Evolutionary conservation across 2,329 filamentous ascomycete genomes (phyloP).

Genomic region (Elsinoe fawcettii): DNA sequence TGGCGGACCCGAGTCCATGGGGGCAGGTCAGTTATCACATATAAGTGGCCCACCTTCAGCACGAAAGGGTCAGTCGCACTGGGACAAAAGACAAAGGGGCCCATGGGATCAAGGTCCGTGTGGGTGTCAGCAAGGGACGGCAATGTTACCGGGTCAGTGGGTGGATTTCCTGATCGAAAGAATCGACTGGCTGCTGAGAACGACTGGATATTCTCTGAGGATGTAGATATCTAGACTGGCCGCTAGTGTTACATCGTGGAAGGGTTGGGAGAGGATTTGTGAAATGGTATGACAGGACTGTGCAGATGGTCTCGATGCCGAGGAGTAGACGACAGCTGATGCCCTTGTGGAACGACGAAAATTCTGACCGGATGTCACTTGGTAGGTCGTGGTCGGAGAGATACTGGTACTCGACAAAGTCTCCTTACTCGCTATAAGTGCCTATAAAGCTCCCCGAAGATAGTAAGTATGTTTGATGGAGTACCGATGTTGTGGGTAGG

Average conservation of each 20-base stretch:
- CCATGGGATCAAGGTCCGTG: constrained; percentile 7
- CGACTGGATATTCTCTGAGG: constrained; percentile 2
- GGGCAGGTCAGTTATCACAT: neutral
- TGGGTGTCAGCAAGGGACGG: neutral
- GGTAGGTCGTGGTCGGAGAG: neutral
- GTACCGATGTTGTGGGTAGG: neutral
- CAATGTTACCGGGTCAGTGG: constrained; percentile 1
- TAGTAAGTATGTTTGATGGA: neutral
- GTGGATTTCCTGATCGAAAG: neutral
- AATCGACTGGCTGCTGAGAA: neutral
- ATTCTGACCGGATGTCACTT: neutral
- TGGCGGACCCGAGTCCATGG: neutral
- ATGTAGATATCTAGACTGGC: neutral
- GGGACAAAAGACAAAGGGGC: constrained; percentile 4
- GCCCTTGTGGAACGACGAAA: neutral
- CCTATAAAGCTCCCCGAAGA: neutral
- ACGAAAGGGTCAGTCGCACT: neutral
- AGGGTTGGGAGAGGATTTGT: constrained; percentile 6
- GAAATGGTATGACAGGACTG: neutral
- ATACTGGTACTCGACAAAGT: neutral
- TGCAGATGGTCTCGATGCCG: neutral
- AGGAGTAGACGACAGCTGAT: neutral
- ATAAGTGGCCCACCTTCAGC: constrained; percentile 2
- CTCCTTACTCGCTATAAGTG: neutral
- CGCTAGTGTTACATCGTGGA: constrained; percentile 9